Evolutionary conservation across 2,329 filamentous ascomycete genomes (phyloP).

Genomic region (Clonostachys rosea): DNA sequence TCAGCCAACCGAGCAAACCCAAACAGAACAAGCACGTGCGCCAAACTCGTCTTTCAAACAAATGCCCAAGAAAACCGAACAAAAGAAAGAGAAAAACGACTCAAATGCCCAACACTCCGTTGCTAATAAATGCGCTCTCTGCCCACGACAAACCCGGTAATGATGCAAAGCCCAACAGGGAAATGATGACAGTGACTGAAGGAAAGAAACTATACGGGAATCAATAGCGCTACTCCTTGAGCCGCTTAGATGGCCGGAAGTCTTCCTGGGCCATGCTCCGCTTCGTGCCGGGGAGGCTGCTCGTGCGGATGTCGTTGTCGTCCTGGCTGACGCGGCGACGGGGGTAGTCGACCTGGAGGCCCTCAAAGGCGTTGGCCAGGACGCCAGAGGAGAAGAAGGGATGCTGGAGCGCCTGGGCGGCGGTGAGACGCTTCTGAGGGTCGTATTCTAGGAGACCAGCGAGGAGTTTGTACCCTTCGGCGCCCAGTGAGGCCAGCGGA

Average conservation of each 20-base stretch:
- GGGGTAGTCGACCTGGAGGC: constrained; percentile 83
- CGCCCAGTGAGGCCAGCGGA: constrained; percentile 56
- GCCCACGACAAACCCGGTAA: no score
- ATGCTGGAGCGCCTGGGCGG: constrained; percentile 83
- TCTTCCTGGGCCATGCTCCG: constrained; percentile 68
- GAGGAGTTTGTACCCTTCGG: constrained; percentile 79
- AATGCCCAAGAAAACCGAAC: neutral
- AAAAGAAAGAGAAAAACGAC: neutral
- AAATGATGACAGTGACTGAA: neutral
- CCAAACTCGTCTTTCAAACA: neutral
- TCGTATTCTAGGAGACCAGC: constrained; percentile 87
- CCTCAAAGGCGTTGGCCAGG: constrained; percentile 84
- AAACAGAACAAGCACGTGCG: no score
- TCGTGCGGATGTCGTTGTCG: constrained; percentile 91
- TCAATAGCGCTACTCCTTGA: constrained; percentile 43
- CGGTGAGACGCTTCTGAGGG: constrained; percentile 81
- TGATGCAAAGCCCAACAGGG: no score
- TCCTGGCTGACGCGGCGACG: constrained; percentile 87
- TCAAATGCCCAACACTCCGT: no score
- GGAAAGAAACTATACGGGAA: neutral
- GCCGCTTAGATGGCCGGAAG: constrained; percentile 54
- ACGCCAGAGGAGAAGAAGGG: constrained; percentile 80
- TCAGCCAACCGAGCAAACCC: no score
- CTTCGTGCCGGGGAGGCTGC: constrained; percentile 87
- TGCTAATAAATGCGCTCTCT: no score